Conservation (phyloP, 2,329 filamentous ascomycete genomes). For the Rhinocladiella mackenziei region DNA sequence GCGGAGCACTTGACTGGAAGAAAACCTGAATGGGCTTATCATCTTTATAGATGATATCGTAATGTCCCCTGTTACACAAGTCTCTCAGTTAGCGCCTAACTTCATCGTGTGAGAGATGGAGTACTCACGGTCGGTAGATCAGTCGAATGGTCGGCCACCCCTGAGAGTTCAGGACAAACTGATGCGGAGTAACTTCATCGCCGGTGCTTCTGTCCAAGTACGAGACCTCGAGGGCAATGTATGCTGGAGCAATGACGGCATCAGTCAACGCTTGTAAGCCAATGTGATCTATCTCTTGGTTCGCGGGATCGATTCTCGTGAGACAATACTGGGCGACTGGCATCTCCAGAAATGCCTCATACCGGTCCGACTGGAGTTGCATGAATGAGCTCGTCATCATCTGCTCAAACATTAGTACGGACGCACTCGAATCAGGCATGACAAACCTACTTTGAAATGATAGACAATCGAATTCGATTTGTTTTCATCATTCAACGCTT, state of each 20-base stretch:
- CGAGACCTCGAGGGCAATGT: constrained; percentile 77
- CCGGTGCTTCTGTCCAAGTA: constrained; percentile 86
- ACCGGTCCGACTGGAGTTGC: constrained; percentile 66
- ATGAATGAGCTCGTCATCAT: constrained; percentile 81
- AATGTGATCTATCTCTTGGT: constrained; percentile 87
- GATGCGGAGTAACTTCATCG: constrained; percentile 59
- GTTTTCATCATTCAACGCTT: constrained; percentile 69
- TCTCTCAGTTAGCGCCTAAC: constrained; percentile 5
- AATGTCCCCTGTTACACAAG: constrained; percentile 66
- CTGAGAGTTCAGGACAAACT: constrained; percentile 42
- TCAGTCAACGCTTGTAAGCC: constrained; percentile 73
- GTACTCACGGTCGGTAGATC: constrained; percentile 62
- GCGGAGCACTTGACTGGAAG: constrained; percentile 19
- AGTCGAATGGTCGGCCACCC: constrained; percentile 58
- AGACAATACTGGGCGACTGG: constrained; percentile 65
- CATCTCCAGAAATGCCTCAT: constrained; percentile 66
- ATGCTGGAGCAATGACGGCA: constrained; percentile 72
- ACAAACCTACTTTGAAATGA: constrained; percentile 63
- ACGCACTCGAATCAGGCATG: too few species aligned
- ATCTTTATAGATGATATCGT: constrained; percentile 83
- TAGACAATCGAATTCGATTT: constrained; percentile 75
- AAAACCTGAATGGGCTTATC: constrained; percentile 25
- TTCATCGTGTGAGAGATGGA: not conserved
- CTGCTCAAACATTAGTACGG: too few species aligned
- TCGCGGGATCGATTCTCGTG: constrained; percentile 66